A percentile compares a stretch with the other conserved stretches of the same genome.
Evolutionary conservation across 2,329 filamentous ascomycete genomes (phyloP).

Genomic region (Emmonsiellopsis sp.): DNA sequence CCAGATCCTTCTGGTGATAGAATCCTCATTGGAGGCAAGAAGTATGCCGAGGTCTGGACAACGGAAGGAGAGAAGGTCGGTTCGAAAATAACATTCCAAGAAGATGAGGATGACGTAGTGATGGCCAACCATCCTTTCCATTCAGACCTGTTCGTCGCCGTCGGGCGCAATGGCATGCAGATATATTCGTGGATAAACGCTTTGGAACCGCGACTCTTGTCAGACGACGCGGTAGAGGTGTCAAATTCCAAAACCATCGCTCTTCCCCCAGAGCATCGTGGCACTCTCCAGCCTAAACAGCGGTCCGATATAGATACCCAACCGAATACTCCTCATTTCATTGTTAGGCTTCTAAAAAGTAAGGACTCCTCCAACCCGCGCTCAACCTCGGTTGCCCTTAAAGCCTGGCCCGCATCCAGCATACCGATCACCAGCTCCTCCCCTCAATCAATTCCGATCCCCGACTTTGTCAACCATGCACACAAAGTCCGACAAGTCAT

Average conservation of each 20-base stretch:
- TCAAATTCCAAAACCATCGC: neutral
- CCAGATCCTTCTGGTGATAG: neutral
- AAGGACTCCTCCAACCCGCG: neutral
- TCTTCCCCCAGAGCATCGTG: neutral
- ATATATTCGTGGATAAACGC: neutral
- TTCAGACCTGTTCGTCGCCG: neutral
- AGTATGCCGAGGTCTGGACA: neutral
- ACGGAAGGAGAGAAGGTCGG: neutral
- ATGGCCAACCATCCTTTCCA: neutral
- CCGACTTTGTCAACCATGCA: neutral
- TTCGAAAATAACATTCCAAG: neutral
- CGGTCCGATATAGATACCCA: neutral
- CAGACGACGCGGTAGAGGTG: neutral
- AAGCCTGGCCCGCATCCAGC: conserved; percentile 2
- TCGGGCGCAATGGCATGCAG: neutral
- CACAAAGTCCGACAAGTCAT: conserved; percentile 9
- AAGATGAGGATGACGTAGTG: neutral
- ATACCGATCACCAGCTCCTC: neutral
- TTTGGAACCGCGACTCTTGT: neutral
- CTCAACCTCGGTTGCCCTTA: neutral
- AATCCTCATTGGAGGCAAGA: neutral
- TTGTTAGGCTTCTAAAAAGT: neutral
- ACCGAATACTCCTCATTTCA: neutral
- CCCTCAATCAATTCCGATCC: conserved; percentile 5
- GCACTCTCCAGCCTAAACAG: neutral